A percentile compares a stretch with the other conserved stretches of the same genome.
Conservation (phyloP, 2,329 filamentous ascomycete species). For the Colletotrichum lupini region DNA sequence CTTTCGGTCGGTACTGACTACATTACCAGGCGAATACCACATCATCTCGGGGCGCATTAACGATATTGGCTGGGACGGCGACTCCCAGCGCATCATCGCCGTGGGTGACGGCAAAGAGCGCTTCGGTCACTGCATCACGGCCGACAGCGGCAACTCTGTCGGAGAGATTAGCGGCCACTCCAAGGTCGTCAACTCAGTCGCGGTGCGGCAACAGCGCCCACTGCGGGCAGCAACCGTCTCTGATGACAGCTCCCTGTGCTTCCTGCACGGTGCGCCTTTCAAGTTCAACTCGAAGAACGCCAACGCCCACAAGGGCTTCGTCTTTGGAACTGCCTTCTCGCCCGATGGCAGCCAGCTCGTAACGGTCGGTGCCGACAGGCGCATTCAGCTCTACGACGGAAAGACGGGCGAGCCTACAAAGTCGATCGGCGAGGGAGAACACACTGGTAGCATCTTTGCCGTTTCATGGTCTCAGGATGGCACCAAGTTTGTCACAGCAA, state of each 20-base stretch:
- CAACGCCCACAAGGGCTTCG: slow-evolving; percentile 86
- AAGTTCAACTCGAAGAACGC: slow-evolving; percentile 90
- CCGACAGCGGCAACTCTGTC: slow-evolving; percentile 94
- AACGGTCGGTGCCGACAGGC: slow-evolving; percentile 91
- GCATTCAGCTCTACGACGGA: slow-evolving; percentile 95
- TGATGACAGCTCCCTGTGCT: slow-evolving; percentile 90
- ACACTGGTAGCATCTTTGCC: slow-evolving; percentile 92
- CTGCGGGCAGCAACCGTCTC: slow-evolving; percentile 90
- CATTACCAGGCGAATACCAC: slow-evolving; percentile 77
- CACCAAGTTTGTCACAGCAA: slow-evolving; percentile 87
- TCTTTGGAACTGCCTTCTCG: slow-evolving; percentile 88
- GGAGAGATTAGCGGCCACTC: slow-evolving; percentile 95
- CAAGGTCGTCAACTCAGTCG: slow-evolving; percentile 89
- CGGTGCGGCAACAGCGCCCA: slow-evolving; percentile 90
- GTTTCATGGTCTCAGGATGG: slow-evolving; percentile 92
- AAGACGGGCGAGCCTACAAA: slow-evolving; percentile 88
- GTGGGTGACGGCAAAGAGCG: slow-evolving; percentile 95
- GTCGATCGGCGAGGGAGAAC: slow-evolving; percentile 83
- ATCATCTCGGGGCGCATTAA: slow-evolving; percentile 97
- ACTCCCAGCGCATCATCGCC: slow-evolving; percentile 95
- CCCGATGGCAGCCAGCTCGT: slow-evolving; percentile 86
- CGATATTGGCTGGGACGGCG: slow-evolving; percentile 97
- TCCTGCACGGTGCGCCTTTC: slow-evolving; percentile 94
- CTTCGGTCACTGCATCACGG: slow-evolving; percentile 93
- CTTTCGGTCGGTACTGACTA: slow-evolving; percentile 1